Evolutionary conservation across 208 protist species (phyloP), one percentile per base, ranked within the genome.

Genomic region (Trypanosoma conorhini): DNA sequence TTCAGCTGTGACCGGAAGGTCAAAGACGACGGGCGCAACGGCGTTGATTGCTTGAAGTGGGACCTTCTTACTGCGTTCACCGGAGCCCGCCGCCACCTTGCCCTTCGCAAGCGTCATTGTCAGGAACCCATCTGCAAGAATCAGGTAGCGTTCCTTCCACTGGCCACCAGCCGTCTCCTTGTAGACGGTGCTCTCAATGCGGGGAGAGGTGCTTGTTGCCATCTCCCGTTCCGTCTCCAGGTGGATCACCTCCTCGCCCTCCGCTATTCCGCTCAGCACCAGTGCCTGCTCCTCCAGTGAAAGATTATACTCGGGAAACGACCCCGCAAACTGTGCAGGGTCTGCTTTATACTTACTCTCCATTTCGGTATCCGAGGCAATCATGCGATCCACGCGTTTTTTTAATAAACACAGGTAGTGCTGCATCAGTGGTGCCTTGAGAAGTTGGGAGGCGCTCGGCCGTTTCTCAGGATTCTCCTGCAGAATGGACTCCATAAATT

Each of bases 71-170:
- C 87, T 91, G 52, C 90, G 87, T 48, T 92, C 82, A 21, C 75
- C 72, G 0, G 82, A 81, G 26, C 58, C 74, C 0, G 74, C 85
- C 0, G 90, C 85, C 57, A 76, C 72, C 67, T 89, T 93, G 3
- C 80, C 87, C 15, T 80, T 81, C 3, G 78, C 72, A 21, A 95
- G 74, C 0, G 86, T 90, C 48, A 95, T 89, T 28, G 91, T 87
- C 1, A 98, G 83, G n/a, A 82, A 79, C 30, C 76, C 76, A 44
- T 86, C 77, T 5, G 72, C 76, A 2, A 95, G 64, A 33, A 79
- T 62, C 5, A 92, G 72, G 64, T 93, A 87, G 15, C 89, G 87
- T 61, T 95, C 87, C 76, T 95, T 95, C 90, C 90, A 95, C 1
- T 81, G 67, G n/a, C 84, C 82, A 44, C 82, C 87, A n/a, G 52